Evolutionary conservation across 129 eudicot genomes (phyloP), one percentile per base, ranked within the genome.

Genomic region (Artemisia annua): DNA sequence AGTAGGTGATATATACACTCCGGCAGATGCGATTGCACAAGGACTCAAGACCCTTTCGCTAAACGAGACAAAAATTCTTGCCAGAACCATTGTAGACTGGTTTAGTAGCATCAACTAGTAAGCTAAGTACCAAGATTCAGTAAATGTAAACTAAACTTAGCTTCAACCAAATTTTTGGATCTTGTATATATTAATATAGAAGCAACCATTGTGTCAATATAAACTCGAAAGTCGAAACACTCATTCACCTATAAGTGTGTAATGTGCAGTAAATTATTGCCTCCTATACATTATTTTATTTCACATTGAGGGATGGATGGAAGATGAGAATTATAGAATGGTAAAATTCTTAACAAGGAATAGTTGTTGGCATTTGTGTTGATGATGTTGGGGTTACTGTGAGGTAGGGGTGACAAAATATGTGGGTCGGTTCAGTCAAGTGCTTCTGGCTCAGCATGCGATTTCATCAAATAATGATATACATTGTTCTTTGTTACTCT

Each of bases 11-110:
- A 70, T 90, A 65, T 94, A 93, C 83, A 93, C 97, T 61, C 96
- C 98, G 53, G 97, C 87, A 63, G 98, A 93, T 79, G 98, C 98
- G 8, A 80, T 93, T 69, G 96, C 92, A 15, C 98, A 93, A 89
- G 84, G 89, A 22, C 90, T 93, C 11, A 93, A 90, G 78, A 50
- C 85, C 11, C 75, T 86, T 26, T 82, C 96, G 13, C 79, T 93
- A 12, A 86, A 87, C 56, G 98, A 93, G 58, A 86, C 89, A 9
- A 89, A 76, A 80, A 79, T 82, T 62, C 87, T 90, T 12, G 78
- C 92, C 11, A 70, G 83, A 67, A 87, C 97, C 70, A 78, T 93
- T 57, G 55, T 68, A 22, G 80, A 81, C 75, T 94, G 96, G 97
- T 86, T 93, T 69, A 75, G 48, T 48, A 67, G 77, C 52, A 81